Base-by-base conservation (phyloP, 768 basidiomycete species). In the Russula brevipes region DNA sequence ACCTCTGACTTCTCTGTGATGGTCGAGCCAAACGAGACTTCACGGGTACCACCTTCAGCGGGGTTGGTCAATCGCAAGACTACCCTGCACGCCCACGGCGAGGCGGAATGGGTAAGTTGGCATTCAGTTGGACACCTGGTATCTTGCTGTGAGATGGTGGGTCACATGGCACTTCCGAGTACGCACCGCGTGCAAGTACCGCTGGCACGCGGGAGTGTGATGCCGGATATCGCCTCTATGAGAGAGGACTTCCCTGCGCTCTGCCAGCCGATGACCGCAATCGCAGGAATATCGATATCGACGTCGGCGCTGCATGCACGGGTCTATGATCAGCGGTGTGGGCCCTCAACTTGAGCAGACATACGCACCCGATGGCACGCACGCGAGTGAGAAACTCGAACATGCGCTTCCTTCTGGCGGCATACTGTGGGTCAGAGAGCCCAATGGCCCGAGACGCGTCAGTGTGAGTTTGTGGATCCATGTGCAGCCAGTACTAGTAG, bases 171-270 rank as follows among this genome's bases (percentile, higher is more conserved):
- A 36, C 24, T 44, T 41, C 41, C 24, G 33, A 42, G 19, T n/a
- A 46, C 24, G 52, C 63, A 84, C 89, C 89, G 78, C 0, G 89
- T 91, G 64, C 88, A 89, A 0, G 88, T 90, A 0, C 88, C 89
- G 24, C 83, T 76, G 0, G 85, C 85, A 7, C 87, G 80, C 12
- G 89, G 88, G 0, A 90, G 75, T 0, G 80, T 86, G 10, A 90
- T 82, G 0, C 88, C 86, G 0, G 87, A 87, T 46, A 91, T 89
- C 0, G 85, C 81, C 69, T 91, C 88, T 16, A 91, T 89, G 1
- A 90, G 77, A 0, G 88, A 90, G 0, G 87, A 88, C 68, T 90
- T 90, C 0, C 89, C 89, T 0, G 86, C 87, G 45, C 84, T 87
- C 66, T 91, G 89, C 1, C 77, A 80, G 0, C 89, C 89, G 14